These are phyloP conservation scores for Botrytis aclada DNA, from an alignment of 2,329 filamentous ascomycete species.

Conservation along the genomic window DNA sequence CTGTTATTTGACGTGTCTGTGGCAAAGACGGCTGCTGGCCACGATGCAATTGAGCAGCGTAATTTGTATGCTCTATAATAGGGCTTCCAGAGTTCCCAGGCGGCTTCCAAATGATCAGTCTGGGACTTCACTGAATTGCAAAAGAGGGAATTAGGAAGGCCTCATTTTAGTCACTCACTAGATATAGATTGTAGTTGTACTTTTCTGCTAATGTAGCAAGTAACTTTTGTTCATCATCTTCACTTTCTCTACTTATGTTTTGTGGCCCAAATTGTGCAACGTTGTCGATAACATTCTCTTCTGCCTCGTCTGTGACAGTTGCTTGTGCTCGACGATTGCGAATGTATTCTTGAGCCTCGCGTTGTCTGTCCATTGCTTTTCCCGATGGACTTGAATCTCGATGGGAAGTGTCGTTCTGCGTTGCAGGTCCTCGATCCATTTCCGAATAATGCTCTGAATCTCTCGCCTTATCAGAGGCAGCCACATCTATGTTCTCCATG, in stretches of 20 bases:
- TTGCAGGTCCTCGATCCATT: slow-evolving; percentile 16
- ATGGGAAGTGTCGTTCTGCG: slow-evolving; percentile 11
- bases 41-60: slow-evolving; percentile 16
- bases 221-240: slow-evolving; percentile 19
- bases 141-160: not conserved
- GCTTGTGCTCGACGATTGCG: slow-evolving; percentile 20
- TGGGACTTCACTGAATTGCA: not conserved
- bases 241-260: slow-evolving; percentile 18
- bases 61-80: slow-evolving; percentile 13
- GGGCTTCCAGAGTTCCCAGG: slow-evolving; percentile 15
- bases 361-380: slow-evolving; percentile 19
- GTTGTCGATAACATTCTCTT: slow-evolving; percentile 13
- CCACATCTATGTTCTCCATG: slow-evolving; percentile 20
- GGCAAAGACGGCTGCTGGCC: not conserved
- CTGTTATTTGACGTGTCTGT: slow-evolving; percentile 18
- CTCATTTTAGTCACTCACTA: slow-evolving; percentile 10
- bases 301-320: slow-evolving; percentile 10
- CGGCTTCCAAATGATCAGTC: slow-evolving; percentile 6
- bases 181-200: slow-evolving; percentile 19
- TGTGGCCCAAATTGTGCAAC: slow-evolving; percentile 16
- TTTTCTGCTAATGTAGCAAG: slow-evolving; percentile 17
- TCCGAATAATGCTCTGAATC: slow-evolving; percentile 10
- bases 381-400: slow-evolving; percentile 10
- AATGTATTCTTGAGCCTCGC: slow-evolving; percentile 20
- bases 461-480: slow-evolving; percentile 17